Evolutionary conservation across 2,329 filamentous ascomycete species (phyloP).

Genomic region (Hypomyces perniciosus): DNA sequence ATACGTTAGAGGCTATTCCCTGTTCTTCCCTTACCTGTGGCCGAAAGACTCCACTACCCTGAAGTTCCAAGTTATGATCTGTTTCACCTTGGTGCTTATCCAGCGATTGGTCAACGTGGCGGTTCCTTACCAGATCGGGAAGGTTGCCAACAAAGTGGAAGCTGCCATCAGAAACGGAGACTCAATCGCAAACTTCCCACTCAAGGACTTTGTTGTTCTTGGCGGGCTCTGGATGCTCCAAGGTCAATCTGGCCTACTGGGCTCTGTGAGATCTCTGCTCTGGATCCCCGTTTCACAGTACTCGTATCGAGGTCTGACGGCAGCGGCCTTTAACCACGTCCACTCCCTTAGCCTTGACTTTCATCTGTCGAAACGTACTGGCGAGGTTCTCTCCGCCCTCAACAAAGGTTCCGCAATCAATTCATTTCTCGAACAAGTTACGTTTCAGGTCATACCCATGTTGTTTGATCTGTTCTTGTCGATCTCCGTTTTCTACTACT

Average conservation of each 20-base stretch:
- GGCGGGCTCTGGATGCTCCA: conserved; percentile 79
- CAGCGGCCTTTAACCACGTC: conserved; percentile 94
- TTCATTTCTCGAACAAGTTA: conserved; percentile 91
- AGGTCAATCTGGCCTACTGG: conserved; percentile 80
- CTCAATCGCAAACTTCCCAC: conserved; percentile 30
- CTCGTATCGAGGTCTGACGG: conserved; percentile 88
- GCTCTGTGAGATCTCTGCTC: conserved; percentile 72
- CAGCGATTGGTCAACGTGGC: conserved; percentile 82
- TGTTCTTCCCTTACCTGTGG: conserved; percentile 97
- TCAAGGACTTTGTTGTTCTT: conserved; percentile 30
- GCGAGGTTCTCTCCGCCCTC: conserved; percentile 88
- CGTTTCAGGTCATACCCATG: conserved; percentile 94
- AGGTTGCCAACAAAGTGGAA: conserved; percentile 70
- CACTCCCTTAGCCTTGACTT: conserved; percentile 94
- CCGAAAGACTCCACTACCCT: conserved; percentile 70
- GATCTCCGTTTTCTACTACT: conserved; percentile 66
- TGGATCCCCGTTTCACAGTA: conserved; percentile 98
- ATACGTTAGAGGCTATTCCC: conserved; percentile 82
- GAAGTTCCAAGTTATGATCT: conserved; percentile 73
- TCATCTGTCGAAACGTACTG: conserved; percentile 92
- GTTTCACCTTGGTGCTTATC: conserved; percentile 71
- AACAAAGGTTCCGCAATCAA: conserved; percentile 97
- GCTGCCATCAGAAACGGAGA: conserved; percentile 37
- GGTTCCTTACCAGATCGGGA: conserved; percentile 75
- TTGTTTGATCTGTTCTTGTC: conserved; percentile 82